A percentile compares a stretch with the other conserved stretches of the same genome.
phyloP scores from a whole-genome alignment of 148 eudicot species.

The Hydrangea macrophylla region DNA sequence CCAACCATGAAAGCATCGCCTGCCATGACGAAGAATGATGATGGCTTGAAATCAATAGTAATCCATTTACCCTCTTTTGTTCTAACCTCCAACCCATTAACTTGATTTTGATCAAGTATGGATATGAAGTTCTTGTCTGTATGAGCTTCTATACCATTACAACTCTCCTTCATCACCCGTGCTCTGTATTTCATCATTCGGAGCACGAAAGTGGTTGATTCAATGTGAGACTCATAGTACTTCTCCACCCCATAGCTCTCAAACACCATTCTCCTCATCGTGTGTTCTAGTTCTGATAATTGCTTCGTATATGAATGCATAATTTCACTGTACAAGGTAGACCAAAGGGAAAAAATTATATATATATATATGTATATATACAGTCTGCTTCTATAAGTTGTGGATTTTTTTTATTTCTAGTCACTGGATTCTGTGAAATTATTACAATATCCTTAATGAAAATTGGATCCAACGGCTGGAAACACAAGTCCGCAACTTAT shows the following conservation, averaged over 20 bases:
- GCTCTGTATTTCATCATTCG: background rate
- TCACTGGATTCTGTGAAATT: too few relatives aligned
- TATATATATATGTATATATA: too few relatives aligned
- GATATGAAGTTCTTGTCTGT: conserved; percentile 27
- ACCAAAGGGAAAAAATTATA: too few relatives aligned
- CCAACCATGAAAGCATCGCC: conserved; percentile 20
- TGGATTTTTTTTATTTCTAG: too few relatives aligned
- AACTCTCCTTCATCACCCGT: background rate
- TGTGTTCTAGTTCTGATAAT: conserved; percentile 19
- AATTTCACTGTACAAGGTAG: conserved; percentile 14
- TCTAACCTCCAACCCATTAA: conserved; percentile 20
- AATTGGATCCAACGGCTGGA: too few relatives aligned
- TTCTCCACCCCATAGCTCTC: conserved; percentile 24
- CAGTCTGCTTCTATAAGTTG: too few relatives aligned
- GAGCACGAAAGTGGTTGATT: background rate
- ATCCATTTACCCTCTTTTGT: conserved; percentile 26
- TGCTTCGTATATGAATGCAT: conserved; percentile 14
- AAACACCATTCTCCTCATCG: conserved; percentile 21
- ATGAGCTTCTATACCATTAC: conserved; percentile 19
- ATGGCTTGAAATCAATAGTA: conserved; percentile 11
- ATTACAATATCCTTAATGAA: too few relatives aligned
- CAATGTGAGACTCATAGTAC: too few relatives aligned
- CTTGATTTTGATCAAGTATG: conserved; percentile 24
- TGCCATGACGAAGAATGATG: conserved; percentile 21
- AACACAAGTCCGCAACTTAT: too few relatives aligned